Base-by-base conservation (phyloP, 768 basidiomycete species). In the Leccinum disarticulatum region DNA sequence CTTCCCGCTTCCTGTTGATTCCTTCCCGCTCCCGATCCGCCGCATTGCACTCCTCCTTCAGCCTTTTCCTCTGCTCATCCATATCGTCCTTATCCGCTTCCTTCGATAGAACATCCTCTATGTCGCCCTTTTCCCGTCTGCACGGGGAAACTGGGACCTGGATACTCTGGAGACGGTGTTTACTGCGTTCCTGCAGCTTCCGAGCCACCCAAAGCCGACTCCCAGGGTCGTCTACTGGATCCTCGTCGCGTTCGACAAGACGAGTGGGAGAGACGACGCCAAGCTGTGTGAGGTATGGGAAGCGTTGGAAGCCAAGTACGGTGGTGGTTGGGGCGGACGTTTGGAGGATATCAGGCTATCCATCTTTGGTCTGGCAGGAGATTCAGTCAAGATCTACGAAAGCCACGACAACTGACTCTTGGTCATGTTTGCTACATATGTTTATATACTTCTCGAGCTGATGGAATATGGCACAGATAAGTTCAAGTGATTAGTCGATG, bases 211-310 rank as follows among this genome's bases (percentile, higher is more conserved):
- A 43, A 72, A 71, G 22, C 79, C 84, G 2, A 81, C 79, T 15
- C 74, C 74, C 33, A 73, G 79, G 22, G 73, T 79, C 46, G 64
- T 91, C 22, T 87, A 83, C 68, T 91, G 88, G 85, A 79, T 90
- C 53, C 71, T 95, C 62, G 68, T 80, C 17, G 87, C 88, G 0
- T 90, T 86, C 62, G 79, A 79, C 60, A 84, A 77, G 69, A 78
- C 84, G n/a, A 88, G 83, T 55, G 79, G 77, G 8, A 69, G 77
- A 38, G 83, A 91, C 63, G 58, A 70, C 1, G 69, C 66, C 33
- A 70, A 81, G 52, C 66, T 93, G 53, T 82, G 85, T 25, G 67
- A 75, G 13, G 83, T 85, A 47, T 91, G 86, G 83, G 70, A 69
- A 43, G 75, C 73, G 63, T 65, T 93, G 49, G 85, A 87, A 67